Evolutionary conservation across 1,139 yeast species (phyloP).

Genomic region (Suhomyces yuchorum): DNA sequence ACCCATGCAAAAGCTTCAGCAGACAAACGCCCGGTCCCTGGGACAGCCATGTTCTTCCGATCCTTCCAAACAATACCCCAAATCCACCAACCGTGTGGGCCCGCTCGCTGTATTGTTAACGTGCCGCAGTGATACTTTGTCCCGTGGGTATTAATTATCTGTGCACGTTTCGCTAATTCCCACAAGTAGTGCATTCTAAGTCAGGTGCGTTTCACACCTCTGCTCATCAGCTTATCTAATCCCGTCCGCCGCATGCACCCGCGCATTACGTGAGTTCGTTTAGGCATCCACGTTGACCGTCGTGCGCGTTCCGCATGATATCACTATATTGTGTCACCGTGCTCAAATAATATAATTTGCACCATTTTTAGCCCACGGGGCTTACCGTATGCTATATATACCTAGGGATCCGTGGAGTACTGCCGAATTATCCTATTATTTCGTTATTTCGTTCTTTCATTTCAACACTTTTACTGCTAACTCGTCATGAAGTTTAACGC

Average conservation of each 20-base stretch:
- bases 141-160: not conserved
- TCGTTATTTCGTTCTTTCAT: no score
- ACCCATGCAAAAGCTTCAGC: not conserved
- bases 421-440: no score
- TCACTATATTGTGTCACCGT: not conserved
- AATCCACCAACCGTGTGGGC: not conserved
- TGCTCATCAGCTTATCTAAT: not conserved
- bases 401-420: not conserved
- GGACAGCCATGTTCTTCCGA: no score
- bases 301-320: not conserved
- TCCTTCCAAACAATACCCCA: no score
- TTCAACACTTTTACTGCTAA: no score
- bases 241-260: not conserved
- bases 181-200: not conserved
- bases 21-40: not conserved
- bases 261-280: not conserved
- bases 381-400: conserved; percentile 4
- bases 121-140: not conserved
- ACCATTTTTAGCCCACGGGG: conserved; percentile 11
- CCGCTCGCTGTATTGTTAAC: not conserved
- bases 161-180: not conserved
- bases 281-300: conserved; percentile 3
- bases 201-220: not conserved
- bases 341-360: not conserved
- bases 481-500: conserved; percentile 7